Evolutionary conservation across 2,329 filamentous ascomycete genomes (phyloP), one percentile per base, ranked within the genome.

Genomic region (Colletotrichum sp.): DNA sequence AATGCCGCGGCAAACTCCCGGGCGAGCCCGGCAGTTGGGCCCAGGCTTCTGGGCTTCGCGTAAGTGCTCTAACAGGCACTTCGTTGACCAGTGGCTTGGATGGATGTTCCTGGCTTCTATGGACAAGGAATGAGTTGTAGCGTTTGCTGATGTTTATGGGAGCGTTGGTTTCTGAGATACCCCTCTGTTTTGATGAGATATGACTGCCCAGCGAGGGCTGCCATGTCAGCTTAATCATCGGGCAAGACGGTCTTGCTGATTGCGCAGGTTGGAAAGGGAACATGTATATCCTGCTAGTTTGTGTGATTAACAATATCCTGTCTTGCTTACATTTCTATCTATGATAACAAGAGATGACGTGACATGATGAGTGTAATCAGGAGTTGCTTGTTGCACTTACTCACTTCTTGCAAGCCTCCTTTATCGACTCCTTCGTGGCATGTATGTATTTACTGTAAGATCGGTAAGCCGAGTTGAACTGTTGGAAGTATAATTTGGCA

Each of bases 151-250:
- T 71, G 21, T 58, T 32, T 71, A 26, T 65, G 68, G 76, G 71
- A 77, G 68, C 75, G 64, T 72, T 77, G 75, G 65, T 77, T 77
- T 75, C 67, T 70, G 76, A 77, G 74, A 77, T 77, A 77, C 75
- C 76, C 76, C 75, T 77, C 76, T 77, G 75, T 75, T 77, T 61
- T 69, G 73, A 75, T 75, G 48, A 73, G 73, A 73, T 48, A 28
- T 56, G n/a, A 28, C 6, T 65, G 18, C 64, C 26, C 9, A 21
- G 34, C 26, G 34, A 60, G 48, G 64, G 73, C 38, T 55, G 30
- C 56, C 36, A 56, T 65, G 43, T 75, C 73, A 24, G 73, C 73
- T 52, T 65, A 73, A 73, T 75, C 73, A 75, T 58, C 64, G 70
- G 56, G 73, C 43, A 68, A 73, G 70, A 43, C 30, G 5, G 64